phyloP scores from a whole-genome alignment of 108 stramenopile genomes.

The Skeletonema menzelii region DNA sequence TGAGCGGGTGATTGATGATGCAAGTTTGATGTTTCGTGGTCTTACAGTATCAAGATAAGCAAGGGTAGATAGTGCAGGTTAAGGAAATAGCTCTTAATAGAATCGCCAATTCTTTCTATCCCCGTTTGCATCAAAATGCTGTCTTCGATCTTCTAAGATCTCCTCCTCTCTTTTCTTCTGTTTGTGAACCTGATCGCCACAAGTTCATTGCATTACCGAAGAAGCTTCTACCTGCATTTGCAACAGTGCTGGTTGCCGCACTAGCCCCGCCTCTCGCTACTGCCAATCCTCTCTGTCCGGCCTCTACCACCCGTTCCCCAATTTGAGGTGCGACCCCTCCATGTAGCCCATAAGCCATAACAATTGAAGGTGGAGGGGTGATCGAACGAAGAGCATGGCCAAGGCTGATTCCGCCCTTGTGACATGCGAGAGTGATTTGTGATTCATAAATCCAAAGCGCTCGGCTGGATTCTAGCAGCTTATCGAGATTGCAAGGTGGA shows the following conservation, averaged over 20 bases:
- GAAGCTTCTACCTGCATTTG: slow-evolving; percentile 46
- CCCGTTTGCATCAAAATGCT: slow-evolving; percentile 2
- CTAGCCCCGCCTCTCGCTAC: slow-evolving; percentile 47
- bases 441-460: slow-evolving; percentile 85
- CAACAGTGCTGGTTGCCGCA: slow-evolving; percentile 41
- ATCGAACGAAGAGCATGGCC: slow-evolving; percentile 70
- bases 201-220: slow-evolving; percentile 43
- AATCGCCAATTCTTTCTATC: not conserved
- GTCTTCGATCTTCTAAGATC: slow-evolving; percentile 15
- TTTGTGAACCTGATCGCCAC: slow-evolving; percentile 28
- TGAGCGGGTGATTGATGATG: slow-evolving; percentile 75
- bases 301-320: slow-evolving; percentile 40
- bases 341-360: slow-evolving; percentile 81
- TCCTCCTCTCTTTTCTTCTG: not conserved
- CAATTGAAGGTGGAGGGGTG: slow-evolving; percentile 64
- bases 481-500: slow-evolving; percentile 75
- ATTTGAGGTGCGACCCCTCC: slow-evolving; percentile 59
- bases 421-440: slow-evolving; percentile 80
- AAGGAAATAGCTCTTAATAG: not conserved
- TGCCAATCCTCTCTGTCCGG: slow-evolving; percentile 38
- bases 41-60: slow-evolving; percentile 1
- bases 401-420: slow-evolving; percentile 70
- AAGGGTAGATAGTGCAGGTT: not conserved
- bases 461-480: slow-evolving; percentile 69
- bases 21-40: slow-evolving; percentile 88